Base-by-base conservation (phyloP, 495 filamentous ascomycete genomes). In the Coniosporium apollinis region DNA sequence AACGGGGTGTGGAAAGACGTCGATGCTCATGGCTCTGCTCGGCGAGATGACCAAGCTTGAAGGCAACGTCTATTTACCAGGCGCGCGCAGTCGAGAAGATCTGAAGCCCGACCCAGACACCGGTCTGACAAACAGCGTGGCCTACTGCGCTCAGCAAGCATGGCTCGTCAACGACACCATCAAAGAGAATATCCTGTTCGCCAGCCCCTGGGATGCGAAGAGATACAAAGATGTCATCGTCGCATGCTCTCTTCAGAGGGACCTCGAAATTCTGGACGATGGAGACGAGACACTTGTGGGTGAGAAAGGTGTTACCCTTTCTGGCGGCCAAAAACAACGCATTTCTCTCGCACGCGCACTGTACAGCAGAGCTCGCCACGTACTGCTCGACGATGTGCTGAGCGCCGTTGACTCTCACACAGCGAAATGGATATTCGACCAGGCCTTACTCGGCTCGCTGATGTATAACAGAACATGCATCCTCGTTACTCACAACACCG, bases 371-470 rank as follows among this genome's bases (percentile, higher is more conserved):
- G 87, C 85, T 11, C 72, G 74, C 29, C 87, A 99, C 54, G 54
- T 99, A 9, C 67, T 99, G 4, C 61, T 99, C 20, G 89, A 99
- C 51, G 89, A 99, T 56, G 94, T 91, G 44, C 66, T 99, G 32
- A 94, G 86, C 49, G 89, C 89, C 13, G 89, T 99, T n/a, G 89
- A 99, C 56, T 93, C 91, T 5, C 89, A 99, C 48, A 96, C 89
- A 1, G 87, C 85, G 7, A 93, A 94, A 58, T 94, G 93, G 73
- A 94, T 99, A 44, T 96, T 96, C 58, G 79, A 76, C 43, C 75
- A 93, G 47, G 86, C 84, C 36, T 75, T 99, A 42, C 76, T 78
- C 42, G 89, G 89, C 5, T 82, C 84, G 3, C 56, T 99, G 39
- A 96, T 99, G 89, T 53, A 70, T 30, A 64, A 70, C 41, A 70